A percentile compares a stretch with the other conserved stretches of the same genome.
Evolutionary conservation across 257 asterid genomes (phyloP).

Genomic region (Solanum sejunctum): DNA sequence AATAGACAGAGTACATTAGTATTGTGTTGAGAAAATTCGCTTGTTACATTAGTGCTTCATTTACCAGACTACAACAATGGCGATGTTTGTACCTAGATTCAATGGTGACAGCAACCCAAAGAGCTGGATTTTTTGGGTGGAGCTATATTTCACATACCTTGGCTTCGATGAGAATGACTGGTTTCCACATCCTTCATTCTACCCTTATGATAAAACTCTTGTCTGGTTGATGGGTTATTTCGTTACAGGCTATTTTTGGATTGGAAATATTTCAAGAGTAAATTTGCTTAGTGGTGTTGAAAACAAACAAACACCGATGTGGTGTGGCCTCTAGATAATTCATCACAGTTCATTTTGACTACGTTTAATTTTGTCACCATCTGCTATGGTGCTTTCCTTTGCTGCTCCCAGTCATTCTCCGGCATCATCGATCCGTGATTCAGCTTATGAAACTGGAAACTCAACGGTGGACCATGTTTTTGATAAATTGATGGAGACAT

Average conservation of each 20-base stretch:
- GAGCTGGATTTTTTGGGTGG: not conserved
- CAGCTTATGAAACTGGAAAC: not conserved
- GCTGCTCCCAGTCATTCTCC: not conserved
- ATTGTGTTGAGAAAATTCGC: not conserved
- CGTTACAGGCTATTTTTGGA: not conserved
- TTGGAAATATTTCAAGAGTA: not conserved
- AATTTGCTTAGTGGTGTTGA: not conserved
- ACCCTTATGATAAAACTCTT: not conserved
- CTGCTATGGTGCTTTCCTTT: not conserved
- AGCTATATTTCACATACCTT: not conserved
- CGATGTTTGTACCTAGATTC: not conserved
- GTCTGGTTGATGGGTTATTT: too few species aligned
- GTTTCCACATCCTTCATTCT: not conserved
- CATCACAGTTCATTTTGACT: not conserved
- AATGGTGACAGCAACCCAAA: not conserved
- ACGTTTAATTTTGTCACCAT: not conserved
- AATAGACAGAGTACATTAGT: not conserved
- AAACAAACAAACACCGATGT: too few species aligned
- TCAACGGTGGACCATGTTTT: not conserved
- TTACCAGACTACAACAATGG: not conserved
- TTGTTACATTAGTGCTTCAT: not conserved
- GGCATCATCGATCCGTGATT: too few species aligned
- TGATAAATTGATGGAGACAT: too few species aligned
- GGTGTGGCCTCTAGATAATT: not conserved
- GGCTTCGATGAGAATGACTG: not conserved